Evolutionary conservation across 768 basidiomycete species (phyloP).

Genomic region (Boletales sp.): DNA sequence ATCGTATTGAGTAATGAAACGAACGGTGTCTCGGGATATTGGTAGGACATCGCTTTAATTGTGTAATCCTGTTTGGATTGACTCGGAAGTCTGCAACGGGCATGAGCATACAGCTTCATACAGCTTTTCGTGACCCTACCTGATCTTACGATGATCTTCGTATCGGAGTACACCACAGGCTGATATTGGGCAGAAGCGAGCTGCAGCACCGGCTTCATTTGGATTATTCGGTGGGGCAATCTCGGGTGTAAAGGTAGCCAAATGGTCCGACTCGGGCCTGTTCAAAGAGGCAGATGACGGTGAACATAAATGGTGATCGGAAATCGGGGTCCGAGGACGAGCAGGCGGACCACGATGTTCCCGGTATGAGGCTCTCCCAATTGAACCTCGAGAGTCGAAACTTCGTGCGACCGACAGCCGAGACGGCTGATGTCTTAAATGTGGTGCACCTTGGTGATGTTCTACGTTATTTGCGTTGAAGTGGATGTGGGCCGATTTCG

Average conservation of each 20-base stretch:
- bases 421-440: constrained; percentile 11
- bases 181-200: constrained; percentile 16
- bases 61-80: neutral
- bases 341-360: constrained; percentile 15
- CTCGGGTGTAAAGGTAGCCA: neutral
- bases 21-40: constrained; percentile 17
- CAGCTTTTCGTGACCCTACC: constrained; percentile 1
- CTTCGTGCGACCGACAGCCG: constrained; percentile 8
- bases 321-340: constrained; percentile 8
- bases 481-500: neutral
- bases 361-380: constrained; percentile 22
- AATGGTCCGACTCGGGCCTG: neutral
- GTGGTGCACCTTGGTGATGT: neutral
- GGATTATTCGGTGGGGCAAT: constrained; percentile 10
- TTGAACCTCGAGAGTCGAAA: constrained; percentile 17
- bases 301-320: neutral
- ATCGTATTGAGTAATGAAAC: constrained; percentile 2
- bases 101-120: too few species aligned
- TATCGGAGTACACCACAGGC: constrained; percentile 11
- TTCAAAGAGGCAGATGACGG: neutral
- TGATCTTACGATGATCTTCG: constrained; percentile 1
- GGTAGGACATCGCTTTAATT: constrained; percentile 14
- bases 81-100: too few species aligned
- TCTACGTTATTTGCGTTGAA: neutral
- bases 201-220: constrained; percentile 4